These are phyloP conservation scores for Micromonas pusilla DNA, from an alignment of 139 green algal genomes.

Conservation along the genomic window DNA sequence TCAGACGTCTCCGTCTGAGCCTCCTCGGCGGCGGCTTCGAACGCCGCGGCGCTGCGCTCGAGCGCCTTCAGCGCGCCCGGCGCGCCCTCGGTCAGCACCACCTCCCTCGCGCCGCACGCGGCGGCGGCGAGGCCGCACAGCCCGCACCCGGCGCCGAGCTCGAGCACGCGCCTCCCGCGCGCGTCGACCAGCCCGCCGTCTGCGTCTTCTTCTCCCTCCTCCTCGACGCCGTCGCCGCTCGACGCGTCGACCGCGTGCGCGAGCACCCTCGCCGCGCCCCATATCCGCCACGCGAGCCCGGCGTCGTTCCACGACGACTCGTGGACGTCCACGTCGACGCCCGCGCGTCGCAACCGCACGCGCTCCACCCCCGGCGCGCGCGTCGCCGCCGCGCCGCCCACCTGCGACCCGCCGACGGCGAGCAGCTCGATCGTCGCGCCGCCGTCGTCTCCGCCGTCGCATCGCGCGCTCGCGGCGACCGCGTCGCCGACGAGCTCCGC, in stretches of 20 bases:
- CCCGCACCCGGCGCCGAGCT: conserved; percentile 36
- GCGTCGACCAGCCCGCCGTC: neutral
- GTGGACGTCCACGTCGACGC: neutral
- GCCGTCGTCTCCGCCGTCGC: neutral
- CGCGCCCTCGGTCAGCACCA: neutral
- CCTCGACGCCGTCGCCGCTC: neutral
- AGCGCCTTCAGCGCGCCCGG: conserved; percentile 2
- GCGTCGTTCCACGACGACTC: conserved; percentile 25
- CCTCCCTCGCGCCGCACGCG: conserved; percentile 16
- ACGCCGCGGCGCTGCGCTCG: neutral
- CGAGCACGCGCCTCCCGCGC: conserved; percentile 21
- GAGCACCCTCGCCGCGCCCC: conserved; percentile 15
- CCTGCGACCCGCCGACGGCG: neutral
- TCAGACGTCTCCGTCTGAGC: no score
- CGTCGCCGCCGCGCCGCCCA: neutral
- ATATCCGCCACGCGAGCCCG: conserved; percentile 30
- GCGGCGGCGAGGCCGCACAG: conserved; percentile 32
- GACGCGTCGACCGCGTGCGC: neutral
- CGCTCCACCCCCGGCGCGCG: neutral
- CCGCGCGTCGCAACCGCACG: neutral
- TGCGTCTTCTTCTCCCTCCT: neutral
- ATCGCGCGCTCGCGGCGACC: neutral
- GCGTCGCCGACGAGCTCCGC: neutral
- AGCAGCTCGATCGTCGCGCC: neutral
- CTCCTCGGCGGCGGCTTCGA: neutral